These are phyloP conservation scores for Albifimbria verrucaria DNA, from an alignment of 2,329 filamentous ascomycete genomes.

Conservation along the genomic window DNA sequence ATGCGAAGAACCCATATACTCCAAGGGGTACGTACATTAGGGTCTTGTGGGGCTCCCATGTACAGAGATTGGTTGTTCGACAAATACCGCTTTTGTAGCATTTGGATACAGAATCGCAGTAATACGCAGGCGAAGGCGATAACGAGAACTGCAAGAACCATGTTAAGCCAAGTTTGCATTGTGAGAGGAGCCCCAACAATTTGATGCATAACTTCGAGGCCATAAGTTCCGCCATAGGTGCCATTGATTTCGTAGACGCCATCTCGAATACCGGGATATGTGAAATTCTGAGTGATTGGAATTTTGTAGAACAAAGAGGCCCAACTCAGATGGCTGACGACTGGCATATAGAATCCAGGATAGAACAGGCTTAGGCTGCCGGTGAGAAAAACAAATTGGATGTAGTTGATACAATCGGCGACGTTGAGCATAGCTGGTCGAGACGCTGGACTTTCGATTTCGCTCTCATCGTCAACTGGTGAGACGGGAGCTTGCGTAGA, in stretches of 20 bases:
- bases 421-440: too few species aligned
- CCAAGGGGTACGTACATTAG: too few species aligned
- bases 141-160: constrained; percentile 61
- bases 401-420: constrained; percentile 45
- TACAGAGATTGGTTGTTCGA: too few species aligned
- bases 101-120: too few species aligned
- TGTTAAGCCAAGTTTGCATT: constrained; percentile 64
- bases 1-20: too few species aligned
- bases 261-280: constrained; percentile 34
- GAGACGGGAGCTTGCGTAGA: too few species aligned
- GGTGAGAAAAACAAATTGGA: constrained; percentile 71
- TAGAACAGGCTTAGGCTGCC: constrained; percentile 68
- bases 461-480: too few species aligned
- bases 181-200: constrained; percentile 62
- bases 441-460: too few species aligned
- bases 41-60: too few species aligned
- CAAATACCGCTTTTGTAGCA: too few species aligned
- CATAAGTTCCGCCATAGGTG: constrained; percentile 51
- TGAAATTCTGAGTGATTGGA: constrained; percentile 16
- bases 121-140: constrained; percentile 54
- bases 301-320: constrained; percentile 59
- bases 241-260: constrained; percentile 66
- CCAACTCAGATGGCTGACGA: constrained; percentile 65
- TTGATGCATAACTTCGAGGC: constrained; percentile 65
- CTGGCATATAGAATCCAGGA: constrained; percentile 71